Conservation (phyloP, 305 asterid genomes). For the Rubia balearica region DNA sequence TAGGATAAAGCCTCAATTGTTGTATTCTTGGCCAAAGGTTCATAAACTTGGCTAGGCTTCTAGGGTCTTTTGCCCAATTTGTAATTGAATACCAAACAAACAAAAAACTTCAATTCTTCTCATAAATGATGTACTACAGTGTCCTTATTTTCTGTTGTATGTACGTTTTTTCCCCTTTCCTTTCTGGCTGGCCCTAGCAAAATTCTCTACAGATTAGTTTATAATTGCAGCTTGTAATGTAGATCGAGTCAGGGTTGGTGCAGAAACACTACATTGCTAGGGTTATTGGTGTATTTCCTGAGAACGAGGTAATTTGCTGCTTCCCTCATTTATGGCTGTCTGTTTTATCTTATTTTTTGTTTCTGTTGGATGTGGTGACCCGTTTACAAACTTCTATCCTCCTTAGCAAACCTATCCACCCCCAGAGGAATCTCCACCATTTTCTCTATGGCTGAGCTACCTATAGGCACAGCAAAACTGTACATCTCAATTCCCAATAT, state of each 20-base stretch:
- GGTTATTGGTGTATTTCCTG: constrained; percentile 87
- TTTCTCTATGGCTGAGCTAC: background rate
- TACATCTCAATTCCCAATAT: background rate
- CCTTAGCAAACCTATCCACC: background rate
- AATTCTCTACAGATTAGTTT: constrained; percentile 1
- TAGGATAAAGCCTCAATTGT: background rate
- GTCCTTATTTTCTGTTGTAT: background rate
- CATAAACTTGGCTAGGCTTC: no score
- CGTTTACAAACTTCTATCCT: background rate
- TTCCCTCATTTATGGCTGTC: background rate
- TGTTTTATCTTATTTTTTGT: background rate
- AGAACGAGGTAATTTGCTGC: constrained; percentile 54
- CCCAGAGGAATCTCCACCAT: background rate
- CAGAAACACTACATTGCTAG: constrained; percentile 84
- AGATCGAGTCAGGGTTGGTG: constrained; percentile 86
- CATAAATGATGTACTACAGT: background rate
- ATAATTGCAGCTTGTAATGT: constrained; percentile 17
- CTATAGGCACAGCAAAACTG: background rate
- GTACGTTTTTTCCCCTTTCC: background rate
- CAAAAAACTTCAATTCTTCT: background rate
- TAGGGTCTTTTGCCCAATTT: background rate
- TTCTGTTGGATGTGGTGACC: background rate
- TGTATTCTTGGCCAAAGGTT: background rate
- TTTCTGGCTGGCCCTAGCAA: background rate
- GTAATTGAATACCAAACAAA: background rate